These are phyloP conservation scores for Wickerhamomyces queroliae DNA, from an alignment of 805 yeast genomes.

Conservation along the genomic window DNA sequence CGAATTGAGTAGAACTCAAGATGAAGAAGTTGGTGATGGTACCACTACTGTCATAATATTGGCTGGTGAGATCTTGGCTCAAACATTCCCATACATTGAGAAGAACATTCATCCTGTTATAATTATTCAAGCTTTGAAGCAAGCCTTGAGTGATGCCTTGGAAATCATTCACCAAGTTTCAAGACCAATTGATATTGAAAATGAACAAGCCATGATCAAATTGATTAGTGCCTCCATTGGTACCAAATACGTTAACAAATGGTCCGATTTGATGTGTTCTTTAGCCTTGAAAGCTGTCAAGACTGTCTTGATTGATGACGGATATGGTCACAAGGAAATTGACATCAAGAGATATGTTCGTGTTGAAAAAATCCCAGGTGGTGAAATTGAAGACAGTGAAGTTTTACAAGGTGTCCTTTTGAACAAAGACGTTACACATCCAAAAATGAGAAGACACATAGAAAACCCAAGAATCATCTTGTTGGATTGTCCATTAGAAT, in stretches of 20 bases:
- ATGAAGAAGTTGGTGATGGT: constrained; percentile 98
- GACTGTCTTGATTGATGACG: constrained; percentile 65
- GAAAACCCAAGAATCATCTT: constrained; percentile 85
- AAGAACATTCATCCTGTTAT: constrained; percentile 96
- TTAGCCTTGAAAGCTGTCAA: constrained; percentile 84
- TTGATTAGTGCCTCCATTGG: constrained; percentile 91
- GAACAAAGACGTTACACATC: constrained; percentile 98
- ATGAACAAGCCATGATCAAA: constrained; percentile 82
- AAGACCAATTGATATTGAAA: constrained; percentile 72
- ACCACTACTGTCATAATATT: constrained; percentile 95
- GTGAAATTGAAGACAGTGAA: constrained; percentile 84
- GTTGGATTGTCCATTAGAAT: constrained; percentile 94
- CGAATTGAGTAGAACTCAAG: constrained; percentile 94
- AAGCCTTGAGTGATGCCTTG: constrained; percentile 85
- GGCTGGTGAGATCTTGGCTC: constrained; percentile 96
- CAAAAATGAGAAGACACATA: constrained; percentile 89
- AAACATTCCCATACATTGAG: constrained; percentile 89
- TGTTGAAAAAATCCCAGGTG: constrained; percentile 96
- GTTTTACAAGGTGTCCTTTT: constrained; percentile 89
- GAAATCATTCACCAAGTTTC: constrained; percentile 82
- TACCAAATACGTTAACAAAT: constrained; percentile 85
- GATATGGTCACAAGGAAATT: constrained; percentile 63
- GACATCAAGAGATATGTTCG: constrained; percentile 91
- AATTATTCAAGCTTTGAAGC: constrained; percentile 88
- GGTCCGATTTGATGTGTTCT: constrained; percentile 89